These are phyloP conservation scores for Penicillium paneum DNA, from an alignment of 2,329 filamentous ascomycete species.

Conservation along the genomic window DNA sequence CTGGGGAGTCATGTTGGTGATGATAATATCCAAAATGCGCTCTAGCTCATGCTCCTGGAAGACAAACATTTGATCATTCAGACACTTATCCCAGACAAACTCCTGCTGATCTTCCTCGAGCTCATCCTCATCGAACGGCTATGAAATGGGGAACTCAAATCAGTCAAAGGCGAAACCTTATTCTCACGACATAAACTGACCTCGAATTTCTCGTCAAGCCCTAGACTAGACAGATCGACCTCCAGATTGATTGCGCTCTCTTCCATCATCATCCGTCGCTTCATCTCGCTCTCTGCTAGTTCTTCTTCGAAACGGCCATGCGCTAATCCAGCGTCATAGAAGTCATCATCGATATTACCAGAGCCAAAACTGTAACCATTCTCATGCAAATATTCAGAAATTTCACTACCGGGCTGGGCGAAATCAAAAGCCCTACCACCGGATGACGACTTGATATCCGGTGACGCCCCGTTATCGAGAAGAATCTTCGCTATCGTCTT, in stretches of 20 bases:
- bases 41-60: conserved; percentile 94
- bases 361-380: conserved; percentile 71
- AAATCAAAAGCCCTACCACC: conserved; percentile 95
- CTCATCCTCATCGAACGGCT: conserved; percentile 74
- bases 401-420: conserved; percentile 89
- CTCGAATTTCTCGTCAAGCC: conserved; percentile 92
- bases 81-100: conserved; percentile 90
- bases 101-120: conserved; percentile 86
- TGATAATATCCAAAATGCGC: conserved; percentile 88
- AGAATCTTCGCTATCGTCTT: conserved; percentile 92
- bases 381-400: conserved; percentile 91
- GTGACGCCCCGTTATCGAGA: conserved; percentile 89
- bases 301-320: conserved; percentile 96
- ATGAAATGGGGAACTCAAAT: background rate
- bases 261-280: conserved; percentile 93
- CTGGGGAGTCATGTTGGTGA: conserved; percentile 97
- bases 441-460: conserved; percentile 89
- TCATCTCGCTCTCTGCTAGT: conserved; percentile 93
- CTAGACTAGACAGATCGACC: conserved; percentile 91
- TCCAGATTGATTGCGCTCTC: conserved; percentile 96
- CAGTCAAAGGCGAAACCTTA: background rate
- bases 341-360: conserved; percentile 63
- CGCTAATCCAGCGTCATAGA: conserved; percentile 87
- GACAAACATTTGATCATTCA: conserved; percentile 99
- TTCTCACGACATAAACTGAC: conserved; percentile 47